Evolutionary conservation across 805 yeast genomes (phyloP).

Genomic region (Teunomyces lycoperdinae): DNA sequence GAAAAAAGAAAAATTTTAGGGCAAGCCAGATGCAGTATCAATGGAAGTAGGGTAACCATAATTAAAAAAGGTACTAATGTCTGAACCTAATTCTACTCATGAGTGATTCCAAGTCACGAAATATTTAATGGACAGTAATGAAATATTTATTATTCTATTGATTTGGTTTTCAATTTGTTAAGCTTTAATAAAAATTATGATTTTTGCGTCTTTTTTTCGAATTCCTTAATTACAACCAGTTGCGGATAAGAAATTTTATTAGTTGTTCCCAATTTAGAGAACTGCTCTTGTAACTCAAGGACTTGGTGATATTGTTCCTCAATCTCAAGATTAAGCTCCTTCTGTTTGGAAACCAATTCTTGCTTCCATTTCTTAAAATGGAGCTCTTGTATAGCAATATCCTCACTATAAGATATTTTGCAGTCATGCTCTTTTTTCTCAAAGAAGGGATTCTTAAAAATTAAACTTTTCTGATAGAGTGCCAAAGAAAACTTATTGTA

Average conservation of each 20-base stretch:
- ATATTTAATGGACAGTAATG: too few species aligned
- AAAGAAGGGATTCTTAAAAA: slow-evolving; percentile 47
- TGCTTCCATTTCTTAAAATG: slow-evolving; percentile 63
- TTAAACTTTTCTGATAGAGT: slow-evolving; percentile 36
- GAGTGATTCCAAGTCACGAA: too few species aligned
- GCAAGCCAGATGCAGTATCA: neutral
- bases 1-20: neutral
- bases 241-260: neutral
- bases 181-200: neutral
- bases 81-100: too few species aligned
- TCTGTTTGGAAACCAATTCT: slow-evolving; percentile 54
- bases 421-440: slow-evolving; percentile 42
- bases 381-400: slow-evolving; percentile 48
- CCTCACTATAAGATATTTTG: slow-evolving; percentile 42
- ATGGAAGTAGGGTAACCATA: neutral
- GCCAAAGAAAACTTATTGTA: slow-evolving; percentile 35
- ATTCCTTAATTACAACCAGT: neutral
- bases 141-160: too few species aligned
- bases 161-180: neutral
- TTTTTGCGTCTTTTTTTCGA: neutral
- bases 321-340: slow-evolving; percentile 53
- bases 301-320: slow-evolving; percentile 18
- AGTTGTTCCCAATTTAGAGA: neutral
- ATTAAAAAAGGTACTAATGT: neutral
- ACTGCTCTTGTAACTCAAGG: neutral